A percentile compares a stretch with the other conserved stretches of the same genome.
These are phyloP conservation scores for Cercospora sp. DNA, from an alignment of 2,329 filamentous ascomycete genomes.

Conservation along the genomic window DNA sequence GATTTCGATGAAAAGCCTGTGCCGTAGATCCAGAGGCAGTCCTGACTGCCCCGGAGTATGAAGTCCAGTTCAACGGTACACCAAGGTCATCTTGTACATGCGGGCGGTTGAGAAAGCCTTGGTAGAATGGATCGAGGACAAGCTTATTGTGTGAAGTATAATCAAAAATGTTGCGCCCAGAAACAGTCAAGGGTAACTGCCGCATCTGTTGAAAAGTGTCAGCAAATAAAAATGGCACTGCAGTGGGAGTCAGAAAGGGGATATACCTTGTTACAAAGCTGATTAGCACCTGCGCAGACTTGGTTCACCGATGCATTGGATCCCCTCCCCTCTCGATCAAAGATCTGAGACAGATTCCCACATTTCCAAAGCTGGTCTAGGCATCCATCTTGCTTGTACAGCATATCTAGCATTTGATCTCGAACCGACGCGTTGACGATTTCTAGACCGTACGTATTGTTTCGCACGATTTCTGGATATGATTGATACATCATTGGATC, in stretches of 20 bases:
- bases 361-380: slow-evolving; percentile 55
- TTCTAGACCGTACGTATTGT: slow-evolving; percentile 59
- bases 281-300: slow-evolving; percentile 48
- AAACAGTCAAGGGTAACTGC: not conserved
- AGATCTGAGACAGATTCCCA: slow-evolving; percentile 38
- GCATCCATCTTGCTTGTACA: slow-evolving; percentile 54
- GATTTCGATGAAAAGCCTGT: slow-evolving; percentile 54
- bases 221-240: not conserved
- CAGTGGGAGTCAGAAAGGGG: not conserved
- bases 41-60: slow-evolving; percentile 43
- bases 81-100: slow-evolving; percentile 59
- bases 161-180: slow-evolving; percentile 55
- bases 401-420: slow-evolving; percentile 54
- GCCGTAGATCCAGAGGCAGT: slow-evolving; percentile 33
- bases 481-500: slow-evolving; percentile 51
- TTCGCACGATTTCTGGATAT: slow-evolving; percentile 54
- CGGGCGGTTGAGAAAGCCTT: slow-evolving; percentile 56
- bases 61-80: slow-evolving; percentile 57
- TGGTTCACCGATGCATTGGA: slow-evolving; percentile 40
- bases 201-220: slow-evolving; percentile 21
- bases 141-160: slow-evolving; percentile 39
- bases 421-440: slow-evolving; percentile 59
- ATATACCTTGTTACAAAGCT: slow-evolving; percentile 44
- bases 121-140: slow-evolving; percentile 35
- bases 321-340: slow-evolving; percentile 52